Evolutionary conservation across 2,329 filamentous ascomycete species (phyloP).

Genomic region (Paraconiothyrium sp.): DNA sequence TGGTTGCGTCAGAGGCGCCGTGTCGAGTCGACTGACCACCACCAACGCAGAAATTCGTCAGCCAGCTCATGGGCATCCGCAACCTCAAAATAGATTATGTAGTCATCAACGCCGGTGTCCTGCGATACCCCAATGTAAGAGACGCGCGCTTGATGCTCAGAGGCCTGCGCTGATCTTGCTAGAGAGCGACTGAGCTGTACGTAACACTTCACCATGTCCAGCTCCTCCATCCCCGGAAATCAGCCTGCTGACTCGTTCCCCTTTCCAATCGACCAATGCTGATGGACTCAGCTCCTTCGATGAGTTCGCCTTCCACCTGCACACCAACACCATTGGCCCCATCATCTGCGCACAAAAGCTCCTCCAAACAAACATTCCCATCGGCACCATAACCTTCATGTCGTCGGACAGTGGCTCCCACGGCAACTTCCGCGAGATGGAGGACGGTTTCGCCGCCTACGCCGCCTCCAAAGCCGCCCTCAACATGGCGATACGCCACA

Average conservation of each 20-base stretch:
- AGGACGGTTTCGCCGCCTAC: conserved; percentile 68
- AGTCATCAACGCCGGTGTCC: conserved; percentile 66
- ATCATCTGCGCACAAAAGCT: conserved; percentile 65
- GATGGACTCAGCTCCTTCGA: conserved; percentile 57
- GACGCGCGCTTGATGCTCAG: conserved; percentile 13
- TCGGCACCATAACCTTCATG: conserved; percentile 64
- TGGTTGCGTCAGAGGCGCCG: conserved; percentile 6
- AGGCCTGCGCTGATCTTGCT: conserved; percentile 33
- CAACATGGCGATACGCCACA: conserved; percentile 65
- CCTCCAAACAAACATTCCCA: conserved; percentile 57
- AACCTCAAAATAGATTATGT: conserved; percentile 62
- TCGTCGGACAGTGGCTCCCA: conserved; percentile 66
- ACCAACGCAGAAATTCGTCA: conserved; percentile 54
- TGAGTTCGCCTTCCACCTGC: conserved; percentile 64
- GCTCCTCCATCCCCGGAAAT: not conserved
- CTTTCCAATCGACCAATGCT: not conserved
- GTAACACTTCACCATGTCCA: conserved; percentile 25
- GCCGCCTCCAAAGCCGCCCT: conserved; percentile 66
- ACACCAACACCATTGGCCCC: conserved; percentile 68
- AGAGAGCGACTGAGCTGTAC: conserved; percentile 63
- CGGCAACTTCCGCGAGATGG: conserved; percentile 61
- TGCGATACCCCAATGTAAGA: conserved; percentile 66
- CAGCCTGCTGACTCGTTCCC: no score
- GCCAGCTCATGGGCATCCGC: conserved; percentile 50
- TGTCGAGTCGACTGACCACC: conserved; percentile 18